Evolutionary conservation across 2,329 filamentous ascomycete genomes (phyloP), one percentile per base, ranked within the genome.

Genomic region (Cytospora schulzeri): DNA sequence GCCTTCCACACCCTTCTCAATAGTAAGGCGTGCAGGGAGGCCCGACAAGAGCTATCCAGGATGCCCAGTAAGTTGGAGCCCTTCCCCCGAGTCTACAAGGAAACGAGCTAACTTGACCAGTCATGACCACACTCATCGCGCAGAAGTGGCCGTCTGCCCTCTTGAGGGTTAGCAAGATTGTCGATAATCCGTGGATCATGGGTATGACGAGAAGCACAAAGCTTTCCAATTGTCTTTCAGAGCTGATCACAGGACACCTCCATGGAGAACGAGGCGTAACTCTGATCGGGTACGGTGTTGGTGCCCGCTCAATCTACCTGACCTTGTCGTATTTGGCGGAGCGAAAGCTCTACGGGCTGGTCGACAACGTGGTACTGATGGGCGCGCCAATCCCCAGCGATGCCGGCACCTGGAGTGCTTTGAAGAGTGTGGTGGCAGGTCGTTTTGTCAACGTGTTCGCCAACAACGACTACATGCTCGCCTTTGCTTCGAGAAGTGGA

Each of bases 381-480:
- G 94, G 94, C 1, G 84, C 91, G 0, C 93, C 94, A 0, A 88
- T 89, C 7, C 92, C 93, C 0, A 87, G 90, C 1, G 85, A 90
- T 26, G 83, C 83, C 2, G 81, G 83, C 9, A 87, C 91, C 60
- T 97, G 94, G 93, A 82, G 90, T 31, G 83, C 87, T 7, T 84
- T 97, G 72, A 88, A 91, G 68, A 89, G 87, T 65, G 91, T 94
- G 2, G 92, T 96, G 4, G 84, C 87, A 50, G 93, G 93, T 0
- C 87, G 93, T 26, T 81, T 97, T n/a, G 84, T 97, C 72, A 98
- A 97, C 70, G 92, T 95, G 4, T 97, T 89, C 74, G 96, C 91
- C 0, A 88, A 90, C 59, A 91, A 92, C 55, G 94, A 98, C 75
- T 93, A 92, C 69, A 88, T 97, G 28, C 87, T 98, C 2, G 93